A percentile compares a stretch with the other conserved stretches of the same genome.
Evolutionary conservation across 176 grass and related monocot species (phyloP).

Genomic region (Dactylis glomerata): DNA sequence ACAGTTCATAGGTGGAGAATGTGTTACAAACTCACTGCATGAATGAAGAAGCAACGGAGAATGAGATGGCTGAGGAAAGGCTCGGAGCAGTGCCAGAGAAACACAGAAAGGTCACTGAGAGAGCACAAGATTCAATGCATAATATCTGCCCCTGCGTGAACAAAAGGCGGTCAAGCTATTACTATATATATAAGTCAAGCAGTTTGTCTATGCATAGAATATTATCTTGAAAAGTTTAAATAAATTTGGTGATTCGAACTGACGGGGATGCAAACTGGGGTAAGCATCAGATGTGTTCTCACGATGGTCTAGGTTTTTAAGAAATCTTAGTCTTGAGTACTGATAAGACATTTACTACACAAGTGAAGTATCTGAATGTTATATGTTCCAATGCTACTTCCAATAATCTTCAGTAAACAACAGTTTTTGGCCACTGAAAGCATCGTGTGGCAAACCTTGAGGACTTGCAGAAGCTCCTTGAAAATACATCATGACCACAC

Average conservation of each 20-base stretch:
- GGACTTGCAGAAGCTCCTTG: background rate
- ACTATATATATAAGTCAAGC: background rate
- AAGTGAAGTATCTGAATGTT: background rate
- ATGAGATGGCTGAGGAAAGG: background rate
- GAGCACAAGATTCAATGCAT: background rate
- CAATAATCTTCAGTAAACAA: slow-evolving; percentile 8
- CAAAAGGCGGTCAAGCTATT: background rate
- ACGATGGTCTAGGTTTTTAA: background rate
- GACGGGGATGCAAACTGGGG: background rate
- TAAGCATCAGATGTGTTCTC: background rate
- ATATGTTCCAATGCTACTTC: background rate
- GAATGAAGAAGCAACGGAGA: background rate
- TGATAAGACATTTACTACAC: background rate
- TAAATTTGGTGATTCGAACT: background rate
- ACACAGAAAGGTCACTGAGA: background rate
- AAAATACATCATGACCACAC: background rate
- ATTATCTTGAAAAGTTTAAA: background rate
- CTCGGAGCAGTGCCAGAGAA: background rate
- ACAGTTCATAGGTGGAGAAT: background rate
- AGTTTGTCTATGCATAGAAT: background rate
- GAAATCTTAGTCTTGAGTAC: background rate
- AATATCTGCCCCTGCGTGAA: background rate
- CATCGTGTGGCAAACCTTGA: background rate
- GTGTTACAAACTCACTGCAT: background rate
- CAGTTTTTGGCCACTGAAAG: background rate